Evolutionary conservation across 108 stramenopile species (phyloP), one percentile per base, ranked within the genome.

Genomic region (Discostella pseudostelligera): DNA sequence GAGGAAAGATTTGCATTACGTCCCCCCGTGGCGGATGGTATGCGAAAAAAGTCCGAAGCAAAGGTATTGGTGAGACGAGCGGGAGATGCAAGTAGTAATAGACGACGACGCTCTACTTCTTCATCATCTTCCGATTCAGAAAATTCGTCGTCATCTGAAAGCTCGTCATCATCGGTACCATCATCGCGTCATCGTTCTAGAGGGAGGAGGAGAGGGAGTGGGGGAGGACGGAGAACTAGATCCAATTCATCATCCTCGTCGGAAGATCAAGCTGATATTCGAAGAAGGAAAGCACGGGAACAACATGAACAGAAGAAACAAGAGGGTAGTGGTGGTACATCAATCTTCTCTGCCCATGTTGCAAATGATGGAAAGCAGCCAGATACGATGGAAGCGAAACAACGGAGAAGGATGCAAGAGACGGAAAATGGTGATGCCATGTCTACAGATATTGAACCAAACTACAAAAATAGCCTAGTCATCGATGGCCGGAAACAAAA

Each of bases 241-340:
- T 67, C 72, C 5, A 36, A 48, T 53, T 74, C 67, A 16, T 70
- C 73, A 14, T 72, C 78, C 1, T 57, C 59, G 12, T 61, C 66
- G 3, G 77, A 78, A 58, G 77, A 73, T 56, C 65, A 72, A 39
- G 77, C 77, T 17, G 77, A 78, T 56, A 47, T 59, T 39, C 57
- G 72, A 56, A 35, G 77, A 11, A 48, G 49, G 32, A 35, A 72
- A 56, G 68, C 75, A 16, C 72, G 77, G 14, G 72, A 62, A 36
- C 58, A 17, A 59, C 56, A 50, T 20, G 44, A 57, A 11, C 42
- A 39, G 22, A 24, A 58, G 37, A 51, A 55, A 26, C 43, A 55
- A 24, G 29, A 40, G 16, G 45, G 13, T 40, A 7, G 2, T 21
- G 35, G 1, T 14, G 17, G 44, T 20, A 53, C 24, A 16, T 40